Conservation (phyloP, 1,139 yeast species). For the Groenewaldozyma sp. region DNA sequence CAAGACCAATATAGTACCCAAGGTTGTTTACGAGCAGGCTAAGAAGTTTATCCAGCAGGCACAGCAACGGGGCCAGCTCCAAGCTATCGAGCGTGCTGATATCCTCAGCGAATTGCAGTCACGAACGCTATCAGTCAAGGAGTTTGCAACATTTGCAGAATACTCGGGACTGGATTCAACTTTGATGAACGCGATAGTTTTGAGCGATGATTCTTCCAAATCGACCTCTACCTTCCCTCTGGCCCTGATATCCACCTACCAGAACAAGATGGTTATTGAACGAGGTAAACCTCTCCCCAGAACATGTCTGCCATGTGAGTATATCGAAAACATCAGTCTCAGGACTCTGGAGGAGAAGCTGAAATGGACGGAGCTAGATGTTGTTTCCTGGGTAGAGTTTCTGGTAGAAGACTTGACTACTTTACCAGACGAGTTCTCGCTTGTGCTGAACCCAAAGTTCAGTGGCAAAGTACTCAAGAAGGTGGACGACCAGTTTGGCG, state of each 20-base stretch:
- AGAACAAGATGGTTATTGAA: conserved; percentile 20
- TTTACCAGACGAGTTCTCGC: conserved; percentile 15
- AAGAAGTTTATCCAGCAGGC: conserved; percentile 25
- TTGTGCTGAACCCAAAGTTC: conserved; percentile 20
- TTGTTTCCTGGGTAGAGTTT: conserved; percentile 24
- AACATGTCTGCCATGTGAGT: conserved; percentile 23
- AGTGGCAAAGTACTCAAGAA: conserved; percentile 23
- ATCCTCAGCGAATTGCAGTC: conserved; percentile 22
- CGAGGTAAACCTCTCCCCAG: conserved; percentile 27
- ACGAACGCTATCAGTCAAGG: conserved; percentile 18
- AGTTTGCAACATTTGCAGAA: conserved; percentile 16
- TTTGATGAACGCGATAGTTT: conserved; percentile 14
- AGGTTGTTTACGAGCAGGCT: conserved; percentile 18
- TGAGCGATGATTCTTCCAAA: conserved; percentile 3
- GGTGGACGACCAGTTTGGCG: conserved; percentile 24
- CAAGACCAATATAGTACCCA: conserved; percentile 26
- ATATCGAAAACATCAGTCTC: conserved; percentile 16
- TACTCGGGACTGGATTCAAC: conserved; percentile 3
- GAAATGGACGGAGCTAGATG: conserved; percentile 25
- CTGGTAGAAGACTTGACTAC: conserved; percentile 12
- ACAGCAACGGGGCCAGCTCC: conserved; percentile 19
- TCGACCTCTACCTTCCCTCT: conserved; percentile 17
- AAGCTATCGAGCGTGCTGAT: conserved; percentile 21
- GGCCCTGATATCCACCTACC: conserved; percentile 21
- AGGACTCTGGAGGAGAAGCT: conserved; percentile 13